Evolutionary conservation across 768 basidiomycete species (phyloP), one percentile per base, ranked within the genome.

Genomic region (Termitomyces bulborhizus): DNA sequence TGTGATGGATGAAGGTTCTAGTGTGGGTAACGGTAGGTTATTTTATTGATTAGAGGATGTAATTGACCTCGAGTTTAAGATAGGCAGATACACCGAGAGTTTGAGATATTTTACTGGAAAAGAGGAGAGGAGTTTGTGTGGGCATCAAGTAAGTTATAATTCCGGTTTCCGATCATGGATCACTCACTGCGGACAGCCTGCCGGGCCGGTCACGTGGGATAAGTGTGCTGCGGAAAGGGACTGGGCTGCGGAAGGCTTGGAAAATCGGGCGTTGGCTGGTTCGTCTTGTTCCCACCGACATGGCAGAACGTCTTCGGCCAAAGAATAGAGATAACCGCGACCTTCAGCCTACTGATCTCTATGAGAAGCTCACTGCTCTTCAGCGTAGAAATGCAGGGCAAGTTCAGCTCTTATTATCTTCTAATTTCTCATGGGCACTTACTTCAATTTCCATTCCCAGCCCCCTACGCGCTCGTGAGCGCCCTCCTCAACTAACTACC

Each of bases 1-100:
- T 85, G 76, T 0, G 81, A 79, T 0, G 84, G 84, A 54, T 91
- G 89, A 1, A 90, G 71, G 57, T 80, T 87, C 89, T 90, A 6
- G 3, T 34, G 34, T 6, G 31, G 21, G 5, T 9, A 32, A 21
- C 4, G 18, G 13, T 32, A 4, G 13, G 27, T 11, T 2, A 15
- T 6, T 24, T 15, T 1, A 1, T 4, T 31, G 16, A 43, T 42
- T 5, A 15, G 31, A 13, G 11, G 34, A 12, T 26, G 31, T 9
- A 32, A 32, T 32, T 55, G 15, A 86, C 86, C 73, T 91, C 88
- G 12, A 90, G 77, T 61, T 91, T 90, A 52, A 90, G 76, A 68
- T 85, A 86, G 1, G 79, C 84, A 29, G 76, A 69, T 27, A 75
- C 76, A 18, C 75, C 76, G 13, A 83, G 61, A 27, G 69, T 67